Evolutionary conservation across 2,329 filamentous ascomycete species (phyloP).

Genomic region (Orbilia javanica): DNA sequence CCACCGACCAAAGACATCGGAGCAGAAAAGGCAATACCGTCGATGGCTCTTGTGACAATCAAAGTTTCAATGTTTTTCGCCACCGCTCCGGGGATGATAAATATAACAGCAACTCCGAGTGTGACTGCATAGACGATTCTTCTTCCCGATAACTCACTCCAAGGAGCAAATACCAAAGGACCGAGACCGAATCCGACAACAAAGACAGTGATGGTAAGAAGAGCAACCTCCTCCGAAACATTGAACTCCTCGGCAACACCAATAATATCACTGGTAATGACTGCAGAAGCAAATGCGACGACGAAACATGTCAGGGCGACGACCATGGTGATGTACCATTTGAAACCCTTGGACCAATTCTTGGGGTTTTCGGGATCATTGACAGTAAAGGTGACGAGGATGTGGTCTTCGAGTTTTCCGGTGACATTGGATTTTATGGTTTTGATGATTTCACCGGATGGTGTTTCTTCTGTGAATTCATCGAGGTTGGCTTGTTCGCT

Average conservation of each 20-base stretch:
- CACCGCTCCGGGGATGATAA: constrained; percentile 83
- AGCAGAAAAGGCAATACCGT: constrained; percentile 85
- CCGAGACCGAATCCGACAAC: constrained; percentile 85
- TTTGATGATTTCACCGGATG: constrained; percentile 73
- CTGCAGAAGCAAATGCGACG: constrained; percentile 77
- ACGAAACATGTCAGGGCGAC: constrained; percentile 82
- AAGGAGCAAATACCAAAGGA: constrained; percentile 83
- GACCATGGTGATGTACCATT: constrained; percentile 88
- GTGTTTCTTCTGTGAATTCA: constrained; percentile 76
- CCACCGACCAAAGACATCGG: constrained; percentile 87
- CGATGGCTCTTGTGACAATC: constrained; percentile 75
- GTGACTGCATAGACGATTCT: constrained; percentile 78
- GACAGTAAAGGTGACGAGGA: constrained; percentile 78
- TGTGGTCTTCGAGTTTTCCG: constrained; percentile 70
- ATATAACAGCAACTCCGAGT: constrained; percentile 78
- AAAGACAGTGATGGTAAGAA: constrained; percentile 80
- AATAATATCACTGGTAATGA: constrained; percentile 81
- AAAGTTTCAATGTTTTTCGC: constrained; percentile 81
- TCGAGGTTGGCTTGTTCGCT: constrained; percentile 73
- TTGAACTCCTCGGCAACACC: constrained; percentile 75
- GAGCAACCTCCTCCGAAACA: constrained; percentile 78
- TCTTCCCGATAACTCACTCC: constrained; percentile 81
- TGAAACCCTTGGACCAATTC: constrained; percentile 82
- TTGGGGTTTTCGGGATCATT: constrained; percentile 83
- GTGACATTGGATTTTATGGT: constrained; percentile 70